phyloP scores from a whole-genome alignment of 2,329 filamentous ascomycete genomes.

The Neopestalotiopsis sp. region DNA sequence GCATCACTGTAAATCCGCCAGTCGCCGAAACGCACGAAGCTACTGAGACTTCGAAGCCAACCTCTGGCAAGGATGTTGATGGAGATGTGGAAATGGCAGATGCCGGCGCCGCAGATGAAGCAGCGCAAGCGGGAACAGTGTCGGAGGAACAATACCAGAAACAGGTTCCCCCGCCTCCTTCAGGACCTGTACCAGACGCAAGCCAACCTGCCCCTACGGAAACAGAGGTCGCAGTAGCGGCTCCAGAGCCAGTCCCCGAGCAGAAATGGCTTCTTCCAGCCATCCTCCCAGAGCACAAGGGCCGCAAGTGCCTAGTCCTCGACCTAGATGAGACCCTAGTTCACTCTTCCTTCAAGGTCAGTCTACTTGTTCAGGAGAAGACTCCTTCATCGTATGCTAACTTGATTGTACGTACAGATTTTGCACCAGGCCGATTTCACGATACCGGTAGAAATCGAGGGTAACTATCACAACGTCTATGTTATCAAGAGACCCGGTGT shows the following conservation, averaged over 20 bases:
- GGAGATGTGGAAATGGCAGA: conserved; percentile 74
- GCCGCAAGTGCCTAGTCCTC: conserved; percentile 91
- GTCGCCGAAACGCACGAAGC: conserved; percentile 38
- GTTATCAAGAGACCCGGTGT: conserved; percentile 99
- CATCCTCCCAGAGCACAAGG: conserved; percentile 77
- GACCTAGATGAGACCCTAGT: conserved; percentile 97
- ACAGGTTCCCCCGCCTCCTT: conserved; percentile 52
- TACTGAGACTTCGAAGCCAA: conserved; percentile 39
- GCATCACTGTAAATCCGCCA: conserved; percentile 48
- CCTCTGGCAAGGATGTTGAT: conserved; percentile 52
- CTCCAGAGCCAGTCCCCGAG: conserved; percentile 46
- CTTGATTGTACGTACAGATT: conserved; percentile 64
- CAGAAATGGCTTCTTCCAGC: conserved; percentile 82
- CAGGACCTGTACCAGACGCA: conserved; percentile 46
- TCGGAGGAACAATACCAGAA: conserved; percentile 45
- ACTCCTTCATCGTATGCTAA: not conserved
- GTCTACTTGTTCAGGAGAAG: conserved; percentile 23
- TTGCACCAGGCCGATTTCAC: conserved; percentile 98
- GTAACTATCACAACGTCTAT: conserved; percentile 98
- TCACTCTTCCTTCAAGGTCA: conserved; percentile 97
- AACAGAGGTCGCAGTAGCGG: conserved; percentile 49
- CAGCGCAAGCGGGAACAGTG: conserved; percentile 43
- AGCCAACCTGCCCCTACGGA: conserved; percentile 39
- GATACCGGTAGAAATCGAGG: conserved; percentile 98
- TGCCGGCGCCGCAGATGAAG: conserved; percentile 51